Base-by-base conservation (phyloP, 179 eudicot genomes). In the Beta macrorhiza region DNA sequence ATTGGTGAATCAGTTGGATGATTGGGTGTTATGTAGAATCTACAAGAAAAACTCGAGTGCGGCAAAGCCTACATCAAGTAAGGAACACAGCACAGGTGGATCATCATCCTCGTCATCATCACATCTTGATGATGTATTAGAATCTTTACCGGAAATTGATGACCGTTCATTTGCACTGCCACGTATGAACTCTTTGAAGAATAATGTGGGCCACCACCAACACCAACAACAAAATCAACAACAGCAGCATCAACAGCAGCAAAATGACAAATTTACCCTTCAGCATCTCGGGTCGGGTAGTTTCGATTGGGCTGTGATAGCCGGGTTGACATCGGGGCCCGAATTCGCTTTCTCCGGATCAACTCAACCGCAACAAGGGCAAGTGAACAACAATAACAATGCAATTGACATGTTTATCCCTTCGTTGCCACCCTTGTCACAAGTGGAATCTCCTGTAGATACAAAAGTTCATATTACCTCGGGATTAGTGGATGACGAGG, bases 1-100 rank as follows among this genome's bases (percentile, higher is more conserved):
- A 10, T 49, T 6, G 63, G 11, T 32, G 65, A 52, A 8, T 14
- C 51, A 78, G 81, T 42, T 78, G 63, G 81, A 78, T 15, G 81
- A 78, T 19, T 78, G 81, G 97, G 97, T 92, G 5, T 69, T 92
- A 22, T 92, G 97, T 80, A 84, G 97, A 55, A 91, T 92, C 44
- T 91, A 92, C 90, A 87, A 91, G 82, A 92, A 92, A 81, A 92
- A 80, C 69, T 89, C 94, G 0, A 75, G 89, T 56, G 86, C 78
- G 13, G 86, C 64, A 2, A 74, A 61, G 59, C 81, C 83, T 67
- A 37, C 79, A 32, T 45, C 73, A 5, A 83, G 80, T 84, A 84
- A 67, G 15, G 93, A 91, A 44, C 85, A 81, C 42, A 91, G 90
- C 86, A 82, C 67, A 3, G 80, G 83, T 22, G 91, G 83, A 14